Conservation (phyloP, 305 asterid genomes). For the Caryopteris hybrid region DNA sequence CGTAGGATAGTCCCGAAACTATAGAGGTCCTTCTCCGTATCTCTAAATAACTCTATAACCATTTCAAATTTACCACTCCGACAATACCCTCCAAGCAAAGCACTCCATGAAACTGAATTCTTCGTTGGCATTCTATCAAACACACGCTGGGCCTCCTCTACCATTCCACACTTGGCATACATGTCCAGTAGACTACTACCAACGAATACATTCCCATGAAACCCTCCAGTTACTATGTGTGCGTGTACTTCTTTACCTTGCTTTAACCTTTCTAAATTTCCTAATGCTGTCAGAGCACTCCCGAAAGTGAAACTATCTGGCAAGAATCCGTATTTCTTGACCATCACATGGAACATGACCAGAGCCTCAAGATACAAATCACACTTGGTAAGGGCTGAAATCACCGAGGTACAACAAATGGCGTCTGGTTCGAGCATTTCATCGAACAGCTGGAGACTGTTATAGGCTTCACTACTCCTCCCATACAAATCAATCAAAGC, state of each 20-base stretch:
- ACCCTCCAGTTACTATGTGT: not conserved
- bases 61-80: slow-evolving; percentile 49
- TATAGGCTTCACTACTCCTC: slow-evolving; percentile 28
- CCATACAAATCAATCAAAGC: slow-evolving; percentile 89
- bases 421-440: slow-evolving; percentile 78
- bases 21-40: slow-evolving; percentile 17
- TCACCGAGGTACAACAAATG: slow-evolving; percentile 72
- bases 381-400: slow-evolving; percentile 71
- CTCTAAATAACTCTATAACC: slow-evolving; percentile 33
- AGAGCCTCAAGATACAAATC: slow-evolving; percentile 61
- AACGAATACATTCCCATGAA: not conserved
- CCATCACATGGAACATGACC: slow-evolving; percentile 46
- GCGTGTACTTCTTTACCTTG: slow-evolving; percentile 58
- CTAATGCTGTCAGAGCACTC: slow-evolving; percentile 70
- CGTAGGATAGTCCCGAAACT: slow-evolving; percentile 19
- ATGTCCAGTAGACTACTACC: slow-evolving; percentile 18
- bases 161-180: slow-evolving; percentile 20
- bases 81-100: slow-evolving; percentile 86
- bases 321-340: slow-evolving; percentile 27
- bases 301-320: slow-evolving; percentile 48
- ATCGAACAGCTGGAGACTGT: slow-evolving; percentile 57
- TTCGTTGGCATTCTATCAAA: slow-evolving; percentile 60
- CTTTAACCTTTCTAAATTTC: slow-evolving; percentile 65
- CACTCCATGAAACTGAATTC: slow-evolving; percentile 82
- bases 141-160: slow-evolving; percentile 54